These are phyloP conservation scores for Ustilago cynodontis DNA, from an alignment of 1,284 basidiomycete genomes.

Conservation along the genomic window DNA sequence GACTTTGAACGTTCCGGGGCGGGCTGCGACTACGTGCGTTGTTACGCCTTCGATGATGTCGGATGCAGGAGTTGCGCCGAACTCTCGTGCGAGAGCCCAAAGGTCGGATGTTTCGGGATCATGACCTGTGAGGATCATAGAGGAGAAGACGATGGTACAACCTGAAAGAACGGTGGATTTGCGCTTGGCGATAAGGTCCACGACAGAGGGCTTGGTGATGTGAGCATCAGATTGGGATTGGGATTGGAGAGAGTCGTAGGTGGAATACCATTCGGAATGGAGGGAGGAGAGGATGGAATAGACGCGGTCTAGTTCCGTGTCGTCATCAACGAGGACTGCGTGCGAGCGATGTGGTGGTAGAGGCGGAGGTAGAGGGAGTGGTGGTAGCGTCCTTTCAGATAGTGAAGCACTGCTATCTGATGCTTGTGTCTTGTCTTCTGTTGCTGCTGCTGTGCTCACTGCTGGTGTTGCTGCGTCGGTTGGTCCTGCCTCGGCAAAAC, in stretches of 20 bases:
- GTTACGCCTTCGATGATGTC: constrained; percentile 76
- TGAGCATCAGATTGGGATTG: constrained; percentile 7
- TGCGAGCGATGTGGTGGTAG: constrained; percentile 70
- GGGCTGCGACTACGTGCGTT: constrained; percentile 90
- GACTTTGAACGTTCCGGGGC: constrained; percentile 85
- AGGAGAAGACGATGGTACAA: constrained; percentile 87
- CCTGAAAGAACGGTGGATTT: constrained; percentile 82
- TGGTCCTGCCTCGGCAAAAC: neutral
- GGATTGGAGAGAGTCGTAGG: constrained; percentile 33
- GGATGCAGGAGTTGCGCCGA: constrained; percentile 84
- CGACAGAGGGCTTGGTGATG: constrained; percentile 23
- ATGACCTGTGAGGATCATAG: constrained; percentile 88
- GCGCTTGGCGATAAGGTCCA: constrained; percentile 86
- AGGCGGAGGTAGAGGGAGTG: constrained; percentile 27
- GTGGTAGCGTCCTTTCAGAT: constrained; percentile 7
- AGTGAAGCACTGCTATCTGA: constrained; percentile 3
- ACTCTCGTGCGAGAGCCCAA: constrained; percentile 87
- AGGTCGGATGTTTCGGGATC: constrained; percentile 83
- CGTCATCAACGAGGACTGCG: constrained; percentile 87
- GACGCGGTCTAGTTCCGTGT: constrained; percentile 84
- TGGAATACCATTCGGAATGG: constrained; percentile 79
- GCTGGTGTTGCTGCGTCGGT: constrained; percentile 47
- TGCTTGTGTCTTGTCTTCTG: constrained; percentile 10
- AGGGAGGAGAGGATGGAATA: constrained; percentile 81
- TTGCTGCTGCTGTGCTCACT: neutral